Evolutionary conservation across 2,329 filamentous ascomycete species (phyloP), one percentile per base, ranked within the genome.

Genomic region (Colletotrichum higginsianum): DNA sequence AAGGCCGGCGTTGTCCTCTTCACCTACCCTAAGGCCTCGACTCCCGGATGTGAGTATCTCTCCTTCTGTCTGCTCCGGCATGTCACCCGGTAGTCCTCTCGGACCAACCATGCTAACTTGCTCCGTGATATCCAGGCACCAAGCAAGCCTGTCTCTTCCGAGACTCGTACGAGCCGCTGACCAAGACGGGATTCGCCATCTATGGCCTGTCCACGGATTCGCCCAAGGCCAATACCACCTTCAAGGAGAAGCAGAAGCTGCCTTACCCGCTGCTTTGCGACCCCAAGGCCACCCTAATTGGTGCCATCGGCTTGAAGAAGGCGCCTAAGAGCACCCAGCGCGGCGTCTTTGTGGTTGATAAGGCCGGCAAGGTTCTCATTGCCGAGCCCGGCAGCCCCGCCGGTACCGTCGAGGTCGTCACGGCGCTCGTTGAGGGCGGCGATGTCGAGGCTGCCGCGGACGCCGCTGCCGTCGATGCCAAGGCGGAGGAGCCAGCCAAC

Each of bases 11-110:
- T 98, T 53, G 94, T 98, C 44, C 85, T 98, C 40, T 98, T 99
- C 82, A 98, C 95, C 42, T 98, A 98, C 80, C 96, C 96, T 71
- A 97, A 93, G 84, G 96, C 96, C 15, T 96, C 93, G 38, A 99
- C 96, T 26, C 94, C 94, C 47, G 96, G 96, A 74, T 98, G 96
- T 98, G 90, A 89, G 94, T 80, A 67, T n/a, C 69, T 23, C 52
- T 44, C 30, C 30, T 35, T 35, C 30, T 35, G 30, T 11, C 30
- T 21, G 21, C 13, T 18, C 6, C 18, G 16, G 26, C 50, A 26
- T 26, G 13, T 49, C 30, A 15, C 52, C 52, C n/a, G 62, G 53
- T 40, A 49, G 40, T 60, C 21, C 15, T 18, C 38, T 35, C 15
- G 16, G 38, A 52, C 4, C 30, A 38, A 47, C 23, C 42, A 5